Percentiles rank a stretch among this genome's conserved stretches.
Evolutionary conservation across 805 yeast species (phyloP).

Genomic region (Tetrapisispora pingtungensis): DNA sequence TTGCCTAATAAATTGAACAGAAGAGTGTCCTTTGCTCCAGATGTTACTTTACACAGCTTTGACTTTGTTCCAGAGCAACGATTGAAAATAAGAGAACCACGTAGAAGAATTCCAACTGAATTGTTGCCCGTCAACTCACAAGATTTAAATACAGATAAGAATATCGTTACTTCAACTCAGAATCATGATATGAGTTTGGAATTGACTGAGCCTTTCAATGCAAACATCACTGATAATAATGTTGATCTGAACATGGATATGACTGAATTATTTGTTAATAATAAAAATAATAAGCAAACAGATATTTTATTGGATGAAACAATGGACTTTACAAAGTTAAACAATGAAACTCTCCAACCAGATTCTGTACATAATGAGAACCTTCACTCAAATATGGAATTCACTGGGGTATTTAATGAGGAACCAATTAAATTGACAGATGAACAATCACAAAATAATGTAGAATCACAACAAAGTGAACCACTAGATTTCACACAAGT

Average conservation of each 20-base stretch:
- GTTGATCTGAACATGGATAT: slow-evolving; percentile 5
- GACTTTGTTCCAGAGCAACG: slow-evolving; percentile 29
- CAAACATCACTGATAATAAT: not conserved
- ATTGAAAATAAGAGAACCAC: slow-evolving; percentile 12
- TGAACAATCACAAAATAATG: not conserved
- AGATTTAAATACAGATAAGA: not conserved
- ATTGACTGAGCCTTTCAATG: not conserved
- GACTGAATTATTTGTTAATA: not conserved
- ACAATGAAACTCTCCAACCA: not conserved
- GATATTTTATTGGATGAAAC: slow-evolving; percentile 3
- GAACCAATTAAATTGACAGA: too few species aligned
- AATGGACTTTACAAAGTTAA: slow-evolving; percentile 8
- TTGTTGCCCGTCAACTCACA: not conserved
- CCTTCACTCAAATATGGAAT: slow-evolving; percentile 10
- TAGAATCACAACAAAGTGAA: not conserved
- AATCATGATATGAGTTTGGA: not conserved
- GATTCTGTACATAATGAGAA: not conserved
- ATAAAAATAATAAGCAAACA: too few species aligned
- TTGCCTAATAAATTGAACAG: slow-evolving; percentile 26
- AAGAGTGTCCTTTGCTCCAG: slow-evolving; percentile 71
- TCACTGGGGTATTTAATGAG: slow-evolving; percentile 3
- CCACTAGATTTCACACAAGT: slow-evolving; percentile 14
- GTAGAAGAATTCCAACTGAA: slow-evolving; percentile 8
- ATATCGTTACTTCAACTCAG: slow-evolving; percentile 9
- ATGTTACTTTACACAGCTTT: slow-evolving; percentile 54